These are phyloP conservation scores for Trametes polyzona DNA, from an alignment of 1,284 basidiomycete genomes.

Conservation along the genomic window DNA sequence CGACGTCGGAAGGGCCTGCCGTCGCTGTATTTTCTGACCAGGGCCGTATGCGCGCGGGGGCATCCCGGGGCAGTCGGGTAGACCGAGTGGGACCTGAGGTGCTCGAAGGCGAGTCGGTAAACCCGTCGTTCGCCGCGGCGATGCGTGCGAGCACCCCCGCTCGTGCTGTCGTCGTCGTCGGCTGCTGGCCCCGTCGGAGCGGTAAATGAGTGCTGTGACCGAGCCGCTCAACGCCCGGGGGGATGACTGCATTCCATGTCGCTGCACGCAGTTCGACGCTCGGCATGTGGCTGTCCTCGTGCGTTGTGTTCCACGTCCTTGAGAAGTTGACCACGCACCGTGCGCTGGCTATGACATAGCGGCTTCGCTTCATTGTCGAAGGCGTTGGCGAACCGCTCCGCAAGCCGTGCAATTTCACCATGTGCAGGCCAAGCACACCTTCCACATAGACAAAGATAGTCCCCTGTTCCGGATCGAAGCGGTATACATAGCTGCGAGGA, in stretches of 20 bases:
- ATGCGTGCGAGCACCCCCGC: constrained; percentile 20
- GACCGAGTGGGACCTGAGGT: constrained; percentile 7
- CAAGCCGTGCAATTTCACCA: constrained; percentile 18
- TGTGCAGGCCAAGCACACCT: constrained; percentile 8
- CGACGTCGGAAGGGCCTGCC: constrained; percentile 3
- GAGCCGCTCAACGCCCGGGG: constrained; percentile 22
- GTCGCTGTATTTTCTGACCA: constrained; percentile 1
- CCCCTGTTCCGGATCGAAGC: constrained; percentile 17
- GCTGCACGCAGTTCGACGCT: constrained; percentile 17
- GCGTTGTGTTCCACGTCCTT: constrained; percentile 20
- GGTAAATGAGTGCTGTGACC: constrained; percentile 21
- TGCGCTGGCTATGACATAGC: constrained; percentile 13
- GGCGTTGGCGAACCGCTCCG: constrained; percentile 9
- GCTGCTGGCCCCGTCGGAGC: constrained; percentile 4
- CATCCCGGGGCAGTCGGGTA: constrained; percentile 7
- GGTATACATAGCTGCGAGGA: constrained; percentile 16
- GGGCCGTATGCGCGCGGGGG: constrained; percentile 2
- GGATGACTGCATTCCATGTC: constrained; percentile 13
- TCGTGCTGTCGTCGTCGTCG: constrained; percentile 19
- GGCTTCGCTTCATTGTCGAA: constrained; percentile 16
- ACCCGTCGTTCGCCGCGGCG: constrained; percentile 16
- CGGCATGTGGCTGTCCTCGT: constrained; percentile 18
- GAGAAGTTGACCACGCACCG: constrained; percentile 23
- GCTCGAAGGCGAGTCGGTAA: constrained; percentile 16
- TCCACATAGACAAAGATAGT: constrained; percentile 21